Conservation (phyloP, 148 eudicot genomes). For the Polygonum maritimum region DNA sequence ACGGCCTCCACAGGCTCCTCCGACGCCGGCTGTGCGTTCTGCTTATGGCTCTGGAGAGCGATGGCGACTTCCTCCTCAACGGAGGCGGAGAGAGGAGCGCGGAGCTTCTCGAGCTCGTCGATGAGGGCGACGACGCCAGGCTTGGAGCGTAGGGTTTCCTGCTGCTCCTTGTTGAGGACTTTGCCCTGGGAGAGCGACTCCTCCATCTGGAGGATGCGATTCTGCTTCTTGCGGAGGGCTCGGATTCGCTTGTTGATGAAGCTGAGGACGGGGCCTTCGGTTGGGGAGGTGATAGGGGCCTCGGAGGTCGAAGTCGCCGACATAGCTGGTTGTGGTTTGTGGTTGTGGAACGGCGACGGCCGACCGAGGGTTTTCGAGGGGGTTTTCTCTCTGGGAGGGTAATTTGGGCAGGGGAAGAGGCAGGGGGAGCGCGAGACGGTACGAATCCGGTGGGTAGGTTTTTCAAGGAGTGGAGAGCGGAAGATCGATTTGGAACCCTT, state of each 20-base stretch:
- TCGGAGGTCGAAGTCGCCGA: conserved; percentile 12
- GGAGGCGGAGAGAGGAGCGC: conserved; percentile 47
- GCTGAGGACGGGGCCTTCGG: conserved; percentile 73
- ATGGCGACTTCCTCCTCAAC: conserved; percentile 45
- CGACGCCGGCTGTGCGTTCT: too few relatives aligned
- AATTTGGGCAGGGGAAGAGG: not conserved
- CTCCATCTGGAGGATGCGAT: conserved; percentile 67
- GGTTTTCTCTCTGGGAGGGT: not conserved
- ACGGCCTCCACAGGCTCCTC: not conserved
- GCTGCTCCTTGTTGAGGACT: conserved; percentile 62
- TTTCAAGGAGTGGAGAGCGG: not conserved
- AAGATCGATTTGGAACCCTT: not conserved
- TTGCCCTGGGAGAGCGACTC: conserved; percentile 52
- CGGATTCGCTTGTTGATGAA: conserved; percentile 77
- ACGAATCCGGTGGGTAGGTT: conserved; percentile 5
- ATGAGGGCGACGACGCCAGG: conserved; percentile 40
- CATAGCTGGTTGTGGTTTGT: conserved; percentile 7
- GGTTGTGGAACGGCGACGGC: not conserved
- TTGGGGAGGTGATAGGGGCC: not conserved
- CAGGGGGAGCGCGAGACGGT: not conserved
- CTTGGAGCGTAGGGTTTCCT: conserved; percentile 55
- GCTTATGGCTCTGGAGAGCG: conserved; percentile 15
- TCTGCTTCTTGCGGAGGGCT: conserved; percentile 62
- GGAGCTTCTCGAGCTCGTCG: conserved; percentile 83
- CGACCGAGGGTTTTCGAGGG: conserved; percentile 15